A percentile compares a stretch with the other conserved stretches of the same genome.
Evolutionary conservation across 1,139 yeast species (phyloP).

Genomic region (Kluyveromyces sp.): DNA sequence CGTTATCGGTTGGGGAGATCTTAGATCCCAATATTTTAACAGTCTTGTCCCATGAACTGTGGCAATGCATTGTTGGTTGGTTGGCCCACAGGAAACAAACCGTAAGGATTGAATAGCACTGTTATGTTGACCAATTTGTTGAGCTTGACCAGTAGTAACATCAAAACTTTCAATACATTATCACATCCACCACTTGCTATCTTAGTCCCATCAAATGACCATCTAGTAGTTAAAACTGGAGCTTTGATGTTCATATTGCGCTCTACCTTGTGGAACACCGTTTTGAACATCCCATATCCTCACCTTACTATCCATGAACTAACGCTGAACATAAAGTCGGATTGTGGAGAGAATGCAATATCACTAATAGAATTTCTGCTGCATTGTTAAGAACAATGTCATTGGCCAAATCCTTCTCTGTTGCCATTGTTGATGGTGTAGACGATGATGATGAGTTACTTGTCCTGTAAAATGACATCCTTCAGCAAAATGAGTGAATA

Average conservation of each 20-base stretch:
- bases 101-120: constrained; percentile 71
- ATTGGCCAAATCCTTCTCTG: constrained; percentile 63
- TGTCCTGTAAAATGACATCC: constrained; percentile 14
- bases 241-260: constrained; percentile 81
- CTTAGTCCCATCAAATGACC: constrained; percentile 82
- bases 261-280: constrained; percentile 69
- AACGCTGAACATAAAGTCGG: constrained; percentile 66
- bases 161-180: constrained; percentile 78
- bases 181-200: constrained; percentile 92
- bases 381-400: constrained; percentile 76
- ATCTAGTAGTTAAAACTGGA: constrained; percentile 75
- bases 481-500: not conserved
- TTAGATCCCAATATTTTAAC: constrained; percentile 81
- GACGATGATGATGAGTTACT: constrained; percentile 7
- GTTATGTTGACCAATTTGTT: constrained; percentile 82
- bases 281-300: constrained; percentile 81
- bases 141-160: constrained; percentile 70
- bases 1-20: no score
- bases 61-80: constrained; percentile 75
- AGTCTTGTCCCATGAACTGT: constrained; percentile 95
- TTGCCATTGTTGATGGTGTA: constrained; percentile 35
- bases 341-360: constrained; percentile 84
- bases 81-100: constrained; percentile 75
- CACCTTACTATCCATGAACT: constrained; percentile 92
- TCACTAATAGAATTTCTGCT: constrained; percentile 87